These are phyloP conservation scores for Brasenia schreberi DNA, from an alignment of 164 flowering plant genomes.

Conservation along the genomic window DNA sequence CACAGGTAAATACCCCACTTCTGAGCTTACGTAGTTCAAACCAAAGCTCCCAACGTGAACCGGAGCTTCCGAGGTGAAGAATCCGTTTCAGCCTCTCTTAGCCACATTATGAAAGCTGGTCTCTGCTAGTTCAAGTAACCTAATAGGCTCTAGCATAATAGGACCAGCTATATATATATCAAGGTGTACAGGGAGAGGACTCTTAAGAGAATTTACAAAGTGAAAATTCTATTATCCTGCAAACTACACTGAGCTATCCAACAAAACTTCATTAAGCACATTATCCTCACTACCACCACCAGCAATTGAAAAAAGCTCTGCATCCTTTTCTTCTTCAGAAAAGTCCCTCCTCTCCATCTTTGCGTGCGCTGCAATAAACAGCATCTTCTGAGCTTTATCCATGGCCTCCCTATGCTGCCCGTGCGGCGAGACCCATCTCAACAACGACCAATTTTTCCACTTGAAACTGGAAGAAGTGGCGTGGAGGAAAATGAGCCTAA, in stretches of 20 bases:
- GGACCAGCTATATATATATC: neutral
- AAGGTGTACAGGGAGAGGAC: conserved; percentile 27
- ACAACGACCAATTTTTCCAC: conserved; percentile 49
- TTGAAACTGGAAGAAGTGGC: conserved; percentile 85
- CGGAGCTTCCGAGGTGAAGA: neutral
- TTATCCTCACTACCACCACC: conserved; percentile 48
- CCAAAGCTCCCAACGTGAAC: neutral
- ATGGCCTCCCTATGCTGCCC: conserved; percentile 46
- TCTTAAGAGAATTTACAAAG: conserved; percentile 37
- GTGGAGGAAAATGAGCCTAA: conserved; percentile 87
- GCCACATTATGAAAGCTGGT: neutral
- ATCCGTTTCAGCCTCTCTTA: neutral
- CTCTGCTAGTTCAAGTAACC: too few relatives aligned
- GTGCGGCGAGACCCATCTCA: conserved; percentile 55
- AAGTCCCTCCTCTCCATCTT: conserved; percentile 70
- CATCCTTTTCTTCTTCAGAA: conserved; percentile 76
- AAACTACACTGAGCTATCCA: conserved; percentile 69
- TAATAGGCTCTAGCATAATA: too few relatives aligned
- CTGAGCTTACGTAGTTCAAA: neutral
- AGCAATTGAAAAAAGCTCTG: conserved; percentile 50
- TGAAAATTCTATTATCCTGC: too few relatives aligned
- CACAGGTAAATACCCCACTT: too few relatives aligned
- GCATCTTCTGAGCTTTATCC: conserved; percentile 64
- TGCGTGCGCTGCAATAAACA: conserved; percentile 84
- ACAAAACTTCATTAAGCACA: conserved; percentile 71